phyloP scores from a whole-genome alignment of 208 protist species.

The Trypanosoma cruzi region DNA sequence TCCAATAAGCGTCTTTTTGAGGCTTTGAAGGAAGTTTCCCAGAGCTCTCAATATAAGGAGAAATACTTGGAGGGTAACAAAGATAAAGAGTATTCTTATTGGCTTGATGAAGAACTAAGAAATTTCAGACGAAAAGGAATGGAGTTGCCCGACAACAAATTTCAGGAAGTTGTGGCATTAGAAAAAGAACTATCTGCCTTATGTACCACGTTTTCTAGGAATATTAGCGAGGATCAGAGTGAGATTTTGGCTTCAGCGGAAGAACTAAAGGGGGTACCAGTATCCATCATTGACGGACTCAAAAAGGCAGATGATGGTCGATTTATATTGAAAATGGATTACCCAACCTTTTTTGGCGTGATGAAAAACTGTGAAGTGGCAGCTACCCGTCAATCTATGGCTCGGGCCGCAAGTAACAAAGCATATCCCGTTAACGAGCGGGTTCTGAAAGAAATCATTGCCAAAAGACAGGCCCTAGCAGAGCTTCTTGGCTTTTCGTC shows the following conservation, averaged over 20 bases:
- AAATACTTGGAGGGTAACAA: constrained; percentile 41
- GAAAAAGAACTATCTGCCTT: constrained; percentile 72
- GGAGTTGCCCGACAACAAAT: constrained; percentile 63
- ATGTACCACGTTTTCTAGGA: constrained; percentile 70
- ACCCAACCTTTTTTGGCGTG: constrained; percentile 86
- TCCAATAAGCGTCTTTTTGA: constrained; percentile 69
- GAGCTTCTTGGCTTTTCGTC: constrained; percentile 62
- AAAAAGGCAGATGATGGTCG: constrained; percentile 40
- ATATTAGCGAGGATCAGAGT: constrained; percentile 82
- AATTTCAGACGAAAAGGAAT: constrained; percentile 70
- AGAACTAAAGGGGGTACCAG: constrained; percentile 69
- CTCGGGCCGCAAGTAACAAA: constrained; percentile 65
- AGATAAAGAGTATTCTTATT: constrained; percentile 67
- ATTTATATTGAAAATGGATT: constrained; percentile 80
- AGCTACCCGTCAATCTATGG: constrained; percentile 61
- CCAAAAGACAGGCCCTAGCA: constrained; percentile 72
- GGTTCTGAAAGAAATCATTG: constrained; percentile 66
- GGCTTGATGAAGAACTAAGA: constrained; percentile 62
- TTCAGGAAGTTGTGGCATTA: constrained; percentile 59
- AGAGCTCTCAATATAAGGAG: constrained; percentile 30
- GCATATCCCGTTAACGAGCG: constrained; percentile 68
- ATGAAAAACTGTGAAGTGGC: constrained; percentile 87
- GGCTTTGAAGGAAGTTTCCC: constrained; percentile 49
- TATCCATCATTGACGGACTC: constrained; percentile 42
- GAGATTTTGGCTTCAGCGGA: constrained; percentile 50